A percentile compares a stretch with the other conserved stretches of the same genome.
Evolutionary conservation across 129 eudicot genomes (phyloP).

Genomic region (Chrysanthemum seticuspe): DNA sequence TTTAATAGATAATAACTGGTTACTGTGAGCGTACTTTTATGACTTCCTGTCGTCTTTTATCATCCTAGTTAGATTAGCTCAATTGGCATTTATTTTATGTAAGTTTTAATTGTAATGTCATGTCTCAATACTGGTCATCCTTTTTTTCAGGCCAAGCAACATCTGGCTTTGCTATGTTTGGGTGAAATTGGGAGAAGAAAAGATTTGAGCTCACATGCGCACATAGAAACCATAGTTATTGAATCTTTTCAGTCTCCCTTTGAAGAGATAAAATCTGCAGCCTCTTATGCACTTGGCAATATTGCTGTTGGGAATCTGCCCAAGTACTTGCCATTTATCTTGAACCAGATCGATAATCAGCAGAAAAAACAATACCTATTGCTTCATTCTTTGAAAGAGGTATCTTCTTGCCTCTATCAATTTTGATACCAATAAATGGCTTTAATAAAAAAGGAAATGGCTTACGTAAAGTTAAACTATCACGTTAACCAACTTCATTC

Average conservation of each 20-base stretch:
- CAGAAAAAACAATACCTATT: slow-evolving; percentile 93
- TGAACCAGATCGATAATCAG: slow-evolving; percentile 98
- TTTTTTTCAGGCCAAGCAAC: slow-evolving; percentile 71
- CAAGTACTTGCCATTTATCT: slow-evolving; percentile 85
- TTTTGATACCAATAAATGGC: background rate
- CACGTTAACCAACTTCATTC: background rate
- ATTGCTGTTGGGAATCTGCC: slow-evolving; percentile 96
- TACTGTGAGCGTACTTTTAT: too few species aligned
- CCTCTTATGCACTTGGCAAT: slow-evolving; percentile 98
- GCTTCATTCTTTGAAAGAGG: slow-evolving; percentile 98
- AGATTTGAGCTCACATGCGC: slow-evolving; percentile 86
- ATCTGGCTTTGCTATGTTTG: slow-evolving; percentile 89
- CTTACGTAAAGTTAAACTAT: background rate
- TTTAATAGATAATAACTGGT: too few species aligned
- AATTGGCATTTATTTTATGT: background rate
- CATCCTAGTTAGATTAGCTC: too few species aligned
- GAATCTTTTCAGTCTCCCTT: slow-evolving; percentile 97
- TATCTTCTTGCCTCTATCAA: slow-evolving; percentile 20
- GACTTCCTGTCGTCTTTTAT: too few species aligned
- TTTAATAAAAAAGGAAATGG: background rate
- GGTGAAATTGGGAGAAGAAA: slow-evolving; percentile 98
- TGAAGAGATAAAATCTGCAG: slow-evolving; percentile 99
- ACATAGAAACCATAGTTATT: slow-evolving; percentile 86
- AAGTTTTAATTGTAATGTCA: background rate
- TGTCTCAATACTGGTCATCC: slow-evolving; percentile 3